Base-by-base conservation (phyloP, 2,329 filamentous ascomycete species). In the Scedosporium dehoogii region DNA sequence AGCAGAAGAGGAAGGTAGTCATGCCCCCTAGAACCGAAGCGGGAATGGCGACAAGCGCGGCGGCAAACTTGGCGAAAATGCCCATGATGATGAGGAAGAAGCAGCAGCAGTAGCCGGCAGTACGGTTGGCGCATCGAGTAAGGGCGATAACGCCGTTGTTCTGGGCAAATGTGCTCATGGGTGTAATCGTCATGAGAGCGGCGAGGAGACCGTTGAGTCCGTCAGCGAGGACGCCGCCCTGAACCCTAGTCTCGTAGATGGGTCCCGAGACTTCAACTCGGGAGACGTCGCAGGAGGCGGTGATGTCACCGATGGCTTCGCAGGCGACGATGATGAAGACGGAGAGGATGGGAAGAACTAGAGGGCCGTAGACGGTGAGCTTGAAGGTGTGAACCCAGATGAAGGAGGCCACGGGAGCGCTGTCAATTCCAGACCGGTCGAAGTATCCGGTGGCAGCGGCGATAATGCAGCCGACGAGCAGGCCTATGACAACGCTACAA, bases 141-240 rank as follows among this genome's bases (percentile, higher is more conserved):
- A 94, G 79, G 0, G 90, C 88, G 64, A 94, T 92, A 60, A 93
- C 89, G 42, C 90, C 90, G 71, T 93, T 92, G 76, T 93, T 93
- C 72, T 92, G 89, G 0, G 90, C 90, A 67, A 92, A 92, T 0
- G 86, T 88, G 1, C 85, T 87, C 84, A 92, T 90, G 33, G 90
- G 89, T 0, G 89, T 90, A 67, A 91, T 89, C 58, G 90, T 93
- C 76, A 86, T 89, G 38, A 94, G 81, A 0, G 86, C 88, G 16
- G 89, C 88, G 16, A 93, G 76, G 66, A 91, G 76, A 42, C 90
- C 89, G 68, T 90, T 91, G 59, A 92, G 67, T 0, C 90, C 90
- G 67, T 94, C 91, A 0, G 89, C 89, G 3, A 94, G 73, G 16
- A 93, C 83, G 41, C 90, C 90, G 12, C 90, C 90, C 73, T 92